Evolutionary conservation across 2,329 filamentous ascomycete species (phyloP), one percentile per base, ranked within the genome.

Genomic region (Penicillium crustosum): DNA sequence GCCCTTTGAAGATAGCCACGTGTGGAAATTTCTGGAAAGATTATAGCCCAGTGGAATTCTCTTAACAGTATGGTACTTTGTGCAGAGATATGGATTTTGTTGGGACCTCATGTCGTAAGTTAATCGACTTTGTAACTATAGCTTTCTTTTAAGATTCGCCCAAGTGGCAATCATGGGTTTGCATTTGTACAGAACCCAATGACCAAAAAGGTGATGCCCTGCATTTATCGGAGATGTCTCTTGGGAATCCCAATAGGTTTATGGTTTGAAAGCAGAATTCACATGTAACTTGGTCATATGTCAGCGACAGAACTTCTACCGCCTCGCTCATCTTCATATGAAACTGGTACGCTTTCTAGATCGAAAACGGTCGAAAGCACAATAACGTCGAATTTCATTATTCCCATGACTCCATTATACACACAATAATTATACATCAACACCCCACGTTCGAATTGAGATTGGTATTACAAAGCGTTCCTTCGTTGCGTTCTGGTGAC

Each of bases 381-480:
- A 41, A 31, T 19, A 27, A 4, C 12, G n/a, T 42, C 36, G 2
- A 12, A 25, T n/a, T 19, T 33, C 19, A 36, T 45, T 23, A 54
- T 55, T 5, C 35, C 27, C 19, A n/a, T 10, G 17, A 55, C 44
- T 55, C 44, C 38, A 33, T 21, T 31, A 23, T 43, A 51, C 23
- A 44, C 13, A 36, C 27, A 49, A 21, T 51, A 61, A 51, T 57
- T 23, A 54, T 57, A 61, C 49, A 61, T 47, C 48, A 31, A 55
- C 19, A 33, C 21, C 42, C 19, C 31, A 29, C 36, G 33, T 13
- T 51, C 27, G 39, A 48, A 58, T 50, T 55, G 43, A 50, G 19
- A 42, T 36, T 35, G n/a, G 21, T 45, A 47, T 59, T 25, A 47
- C 17, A n/a, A 51, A 48, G 35, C 57, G 47, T 59, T 48, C 57